These are phyloP conservation scores for Exidia glandulosa DNA, from an alignment of 768 basidiomycete species.

Conservation along the genomic window DNA sequence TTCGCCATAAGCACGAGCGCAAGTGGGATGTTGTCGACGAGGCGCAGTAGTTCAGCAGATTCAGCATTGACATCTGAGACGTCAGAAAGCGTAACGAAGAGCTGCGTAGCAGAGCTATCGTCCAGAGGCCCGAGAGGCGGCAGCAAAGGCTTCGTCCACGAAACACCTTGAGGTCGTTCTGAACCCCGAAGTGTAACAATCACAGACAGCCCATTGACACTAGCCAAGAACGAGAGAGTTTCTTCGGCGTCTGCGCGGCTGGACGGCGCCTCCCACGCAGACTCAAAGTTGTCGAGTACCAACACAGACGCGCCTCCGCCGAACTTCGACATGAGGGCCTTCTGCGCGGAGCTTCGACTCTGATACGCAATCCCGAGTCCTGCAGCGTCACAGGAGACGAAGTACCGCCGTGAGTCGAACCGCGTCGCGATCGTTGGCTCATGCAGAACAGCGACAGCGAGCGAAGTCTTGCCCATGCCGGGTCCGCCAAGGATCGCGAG, in stretches of 20 bases:
- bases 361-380: not conserved
- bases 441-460: conserved; percentile 24
- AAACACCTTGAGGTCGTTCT: conserved; percentile 11
- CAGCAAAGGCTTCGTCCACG: conserved; percentile 12
- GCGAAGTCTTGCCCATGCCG: conserved; percentile 30
- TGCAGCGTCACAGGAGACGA: conserved; percentile 22
- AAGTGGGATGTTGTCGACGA: conserved; percentile 13
- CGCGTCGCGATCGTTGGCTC: conserved; percentile 11
- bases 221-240: conserved; percentile 7
- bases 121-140: conserved; percentile 11
- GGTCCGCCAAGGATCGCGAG: conserved; percentile 17
- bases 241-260: conserved; percentile 11
- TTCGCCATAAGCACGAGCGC: conserved; percentile 25
- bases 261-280: conserved; percentile 11
- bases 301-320: conserved; percentile 9
- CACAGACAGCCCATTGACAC: conserved; percentile 9
- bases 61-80: conserved; percentile 11
- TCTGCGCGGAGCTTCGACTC: not conserved
- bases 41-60: conserved; percentile 9
- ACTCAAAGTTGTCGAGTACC: conserved; percentile 15
- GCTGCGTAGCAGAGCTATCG: conserved; percentile 8
- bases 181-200: conserved; percentile 14
- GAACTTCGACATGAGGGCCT: not conserved
- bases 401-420: conserved; percentile 17
- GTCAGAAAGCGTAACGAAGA: conserved; percentile 12